These are phyloP conservation scores for Penicillium cinerascens DNA, from an alignment of 495 filamentous ascomycete species.

Conservation along the genomic window DNA sequence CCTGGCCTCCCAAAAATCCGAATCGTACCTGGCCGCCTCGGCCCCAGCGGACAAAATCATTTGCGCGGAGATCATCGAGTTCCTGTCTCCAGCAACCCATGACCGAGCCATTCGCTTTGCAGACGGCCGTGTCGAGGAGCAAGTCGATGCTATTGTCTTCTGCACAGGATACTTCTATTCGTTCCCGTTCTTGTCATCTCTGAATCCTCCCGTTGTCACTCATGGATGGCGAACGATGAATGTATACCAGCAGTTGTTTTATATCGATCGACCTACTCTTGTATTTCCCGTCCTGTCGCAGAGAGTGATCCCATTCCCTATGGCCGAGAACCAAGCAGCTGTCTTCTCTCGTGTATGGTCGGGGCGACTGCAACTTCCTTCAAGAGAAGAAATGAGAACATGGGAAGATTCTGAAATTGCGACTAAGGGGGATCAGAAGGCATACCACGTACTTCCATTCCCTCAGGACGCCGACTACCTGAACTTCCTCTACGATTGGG, in stretches of 20 bases:
- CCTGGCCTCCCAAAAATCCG: conserved; percentile 49
- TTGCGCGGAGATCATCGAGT: conserved; percentile 57
- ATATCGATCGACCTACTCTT: conserved; percentile 70
- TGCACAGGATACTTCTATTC: conserved; percentile 60
- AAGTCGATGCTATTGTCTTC: conserved; percentile 56
- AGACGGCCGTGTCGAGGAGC: conserved; percentile 45
- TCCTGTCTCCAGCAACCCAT: conserved; percentile 38
- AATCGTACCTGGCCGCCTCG: conserved; percentile 33
- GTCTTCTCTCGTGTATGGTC: conserved; percentile 74
- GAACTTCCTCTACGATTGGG: conserved; percentile 65
- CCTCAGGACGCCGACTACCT: conserved; percentile 77
- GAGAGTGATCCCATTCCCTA: conserved; percentile 78
- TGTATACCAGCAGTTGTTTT: conserved; percentile 75
- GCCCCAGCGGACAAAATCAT: conserved; percentile 42
- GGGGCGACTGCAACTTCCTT: conserved; percentile 60
- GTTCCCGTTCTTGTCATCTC: conserved; percentile 52
- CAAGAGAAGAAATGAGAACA: conserved; percentile 54
- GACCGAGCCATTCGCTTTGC: conserved; percentile 50
- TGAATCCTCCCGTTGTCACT: conserved; percentile 57
- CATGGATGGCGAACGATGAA: conserved; percentile 66
- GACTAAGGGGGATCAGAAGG: conserved; percentile 45
- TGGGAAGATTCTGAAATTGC: conserved; percentile 54
- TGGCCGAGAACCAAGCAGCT: conserved; percentile 74
- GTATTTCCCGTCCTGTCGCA: conserved; percentile 73
- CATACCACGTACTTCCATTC: conserved; percentile 65